Percentiles rank a stretch among this genome's conserved stretches.
These are phyloP conservation scores for Candida railenensis DNA, from an alignment of 805 yeast species.

Conservation along the genomic window DNA sequence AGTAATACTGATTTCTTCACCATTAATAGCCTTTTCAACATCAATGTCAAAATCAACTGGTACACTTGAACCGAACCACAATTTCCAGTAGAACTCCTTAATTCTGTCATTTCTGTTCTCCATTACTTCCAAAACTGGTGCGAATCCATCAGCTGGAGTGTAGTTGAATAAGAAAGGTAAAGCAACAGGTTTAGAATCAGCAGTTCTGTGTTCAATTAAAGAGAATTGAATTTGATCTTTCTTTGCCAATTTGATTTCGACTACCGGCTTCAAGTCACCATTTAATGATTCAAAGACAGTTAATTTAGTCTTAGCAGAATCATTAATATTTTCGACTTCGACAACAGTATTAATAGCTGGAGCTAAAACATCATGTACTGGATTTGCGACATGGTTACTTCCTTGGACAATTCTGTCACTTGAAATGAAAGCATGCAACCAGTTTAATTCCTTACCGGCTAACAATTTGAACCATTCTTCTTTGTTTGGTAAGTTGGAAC, in stretches of 20 bases:
- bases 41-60: conserved; percentile 70
- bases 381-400: conserved; percentile 71
- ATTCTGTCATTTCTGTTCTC: conserved; percentile 89
- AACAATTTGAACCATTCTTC: conserved; percentile 71
- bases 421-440: conserved; percentile 91
- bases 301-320: conserved; percentile 56
- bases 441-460: conserved; percentile 75
- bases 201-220: conserved; percentile 86
- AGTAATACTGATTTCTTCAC: conserved; percentile 65
- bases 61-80: conserved; percentile 77
- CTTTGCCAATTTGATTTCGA: conserved; percentile 54
- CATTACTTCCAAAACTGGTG: conserved; percentile 89
- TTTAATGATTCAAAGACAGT: conserved; percentile 69
- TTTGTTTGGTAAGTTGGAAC: conserved; percentile 31
- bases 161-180: conserved; percentile 77
- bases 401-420: conserved; percentile 84
- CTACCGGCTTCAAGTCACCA: conserved; percentile 67
- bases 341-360: conserved; percentile 64
- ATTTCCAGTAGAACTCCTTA: conserved; percentile 94
- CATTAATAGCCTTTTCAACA: conserved; percentile 68
- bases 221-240: conserved; percentile 60
- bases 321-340: conserved; percentile 52
- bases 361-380: conserved; percentile 74
- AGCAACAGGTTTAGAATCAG: conserved; percentile 69
- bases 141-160: conserved; percentile 86